Evolutionary conservation across 1,284 basidiomycete genomes (phyloP).

Genomic region (Fomitiporia mediterranea): DNA sequence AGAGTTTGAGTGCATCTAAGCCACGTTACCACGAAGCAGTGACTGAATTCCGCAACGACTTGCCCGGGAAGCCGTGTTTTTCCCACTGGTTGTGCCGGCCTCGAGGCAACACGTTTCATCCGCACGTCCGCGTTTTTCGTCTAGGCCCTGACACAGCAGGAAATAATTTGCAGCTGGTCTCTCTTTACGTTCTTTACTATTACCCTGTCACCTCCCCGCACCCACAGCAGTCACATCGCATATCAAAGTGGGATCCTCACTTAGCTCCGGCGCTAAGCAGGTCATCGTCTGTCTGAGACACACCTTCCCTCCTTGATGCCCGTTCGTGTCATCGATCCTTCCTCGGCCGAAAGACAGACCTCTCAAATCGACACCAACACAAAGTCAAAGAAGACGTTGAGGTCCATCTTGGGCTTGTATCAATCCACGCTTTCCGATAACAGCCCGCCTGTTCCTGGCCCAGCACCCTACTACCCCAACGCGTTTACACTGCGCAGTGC

Average conservation of each 20-base stretch:
- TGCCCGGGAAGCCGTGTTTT: conserved; percentile 1
- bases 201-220: background rate
- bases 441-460: background rate
- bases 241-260: background rate
- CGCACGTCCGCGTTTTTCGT: conserved; percentile 9
- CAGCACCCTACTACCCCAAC: conserved; percentile 18
- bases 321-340: conserved; percentile 3
- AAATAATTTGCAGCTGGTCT: conserved; percentile 2
- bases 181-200: conserved; percentile 16
- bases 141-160: background rate
- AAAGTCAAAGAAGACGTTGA: conserved; percentile 36
- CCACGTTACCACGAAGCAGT: conserved; percentile 3
- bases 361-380: background rate
- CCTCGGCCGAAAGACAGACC: background rate
- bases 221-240: conserved; percentile 12
- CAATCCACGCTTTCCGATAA: conserved; percentile 20
- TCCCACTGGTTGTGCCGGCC: conserved; percentile 9
- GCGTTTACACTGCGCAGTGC: conserved; percentile 23
- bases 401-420: conserved; percentile 38
- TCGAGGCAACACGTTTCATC: conserved; percentile 18
- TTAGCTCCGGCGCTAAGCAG: conserved; percentile 11
- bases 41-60: background rate
- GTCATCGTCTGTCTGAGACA: conserved; percentile 4
- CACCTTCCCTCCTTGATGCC: conserved; percentile 14
- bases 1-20: background rate